Percentiles rank a stretch among this genome's conserved stretches.
Evolutionary conservation across 805 yeast genomes (phyloP).

Genomic region (Alloascoidea hylecoeti): DNA sequence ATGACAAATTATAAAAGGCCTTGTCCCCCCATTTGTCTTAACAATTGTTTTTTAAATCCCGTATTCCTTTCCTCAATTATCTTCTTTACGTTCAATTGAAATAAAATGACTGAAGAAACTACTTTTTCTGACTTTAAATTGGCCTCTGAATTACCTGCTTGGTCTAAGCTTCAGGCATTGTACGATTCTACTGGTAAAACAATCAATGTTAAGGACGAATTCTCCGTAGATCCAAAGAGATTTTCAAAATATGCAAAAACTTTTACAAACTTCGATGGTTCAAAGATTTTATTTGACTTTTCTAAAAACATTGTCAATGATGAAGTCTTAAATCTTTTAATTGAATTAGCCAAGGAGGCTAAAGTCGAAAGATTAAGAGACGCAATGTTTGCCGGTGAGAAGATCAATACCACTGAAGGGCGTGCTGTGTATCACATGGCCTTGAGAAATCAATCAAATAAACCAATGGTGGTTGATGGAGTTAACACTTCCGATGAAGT

Average conservation of each 20-base stretch:
- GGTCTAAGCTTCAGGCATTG: slow-evolving; percentile 62
- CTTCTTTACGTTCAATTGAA: too few species aligned
- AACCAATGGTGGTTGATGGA: slow-evolving; percentile 83
- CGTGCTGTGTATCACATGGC: slow-evolving; percentile 97
- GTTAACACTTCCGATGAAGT: slow-evolving; percentile 84
- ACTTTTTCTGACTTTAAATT: slow-evolving; percentile 36
- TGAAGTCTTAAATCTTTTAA: slow-evolving; percentile 51
- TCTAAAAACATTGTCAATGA: slow-evolving; percentile 90
- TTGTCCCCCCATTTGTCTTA: too few species aligned
- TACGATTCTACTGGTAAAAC: slow-evolving; percentile 58
- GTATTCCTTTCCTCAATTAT: too few species aligned
- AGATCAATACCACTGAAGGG: slow-evolving; percentile 91
- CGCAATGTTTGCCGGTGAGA: slow-evolving; percentile 83
- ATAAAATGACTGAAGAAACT: slow-evolving; percentile 7
- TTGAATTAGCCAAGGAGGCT: slow-evolving; percentile 82
- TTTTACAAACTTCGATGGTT: slow-evolving; percentile 74
- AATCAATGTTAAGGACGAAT: slow-evolving; percentile 66
- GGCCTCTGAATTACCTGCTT: slow-evolving; percentile 67
- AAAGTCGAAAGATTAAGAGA: slow-evolving; percentile 78
- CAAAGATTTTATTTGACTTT: slow-evolving; percentile 86
- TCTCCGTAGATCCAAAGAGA: slow-evolving; percentile 59
- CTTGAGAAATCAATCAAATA: slow-evolving; percentile 80
- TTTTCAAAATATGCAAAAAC: slow-evolving; percentile 64
- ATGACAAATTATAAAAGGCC: too few species aligned
- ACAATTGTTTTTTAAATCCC: too few species aligned